Percentiles rank a stretch among this genome's conserved stretches.
Evolutionary conservation across 192 early-diverging fungal genomes (phyloP).

Genomic region (Dispira parvispora): DNA sequence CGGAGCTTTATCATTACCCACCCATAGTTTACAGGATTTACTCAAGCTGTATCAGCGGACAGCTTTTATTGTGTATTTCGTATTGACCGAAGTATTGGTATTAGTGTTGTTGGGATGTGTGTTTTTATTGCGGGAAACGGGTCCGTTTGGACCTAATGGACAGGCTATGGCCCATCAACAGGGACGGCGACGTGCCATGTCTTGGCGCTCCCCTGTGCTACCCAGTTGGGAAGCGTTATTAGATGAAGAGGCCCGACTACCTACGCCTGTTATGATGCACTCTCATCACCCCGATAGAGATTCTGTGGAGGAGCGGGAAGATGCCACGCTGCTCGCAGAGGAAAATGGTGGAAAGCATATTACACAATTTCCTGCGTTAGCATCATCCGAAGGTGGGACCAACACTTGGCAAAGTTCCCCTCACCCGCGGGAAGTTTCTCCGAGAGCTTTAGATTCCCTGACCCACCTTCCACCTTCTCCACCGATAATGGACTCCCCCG

Average conservation of each 20-base stretch:
- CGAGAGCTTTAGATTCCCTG: too few species aligned
- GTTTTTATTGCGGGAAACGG: constrained; percentile 15
- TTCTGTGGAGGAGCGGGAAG: too few species aligned
- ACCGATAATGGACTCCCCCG: too few species aligned
- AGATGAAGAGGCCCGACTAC: constrained; percentile 1
- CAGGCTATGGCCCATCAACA: not conserved
- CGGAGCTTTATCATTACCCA: constrained; percentile 58
- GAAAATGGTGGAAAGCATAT: too few species aligned
- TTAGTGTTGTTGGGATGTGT: constrained; percentile 26
- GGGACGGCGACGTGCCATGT: not conserved
- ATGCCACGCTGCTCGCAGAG: too few species aligned
- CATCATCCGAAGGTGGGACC: too few species aligned
- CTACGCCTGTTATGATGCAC: not conserved
- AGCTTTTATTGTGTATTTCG: constrained; percentile 49
- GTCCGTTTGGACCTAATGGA: not conserved
- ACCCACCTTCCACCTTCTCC: too few species aligned
- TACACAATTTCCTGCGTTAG: too few species aligned
- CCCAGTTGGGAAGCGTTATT: constrained; percentile 5
- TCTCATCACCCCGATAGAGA: too few species aligned
- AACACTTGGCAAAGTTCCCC: too few species aligned
- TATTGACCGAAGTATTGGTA: constrained; percentile 31
- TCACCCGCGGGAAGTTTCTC: too few species aligned
- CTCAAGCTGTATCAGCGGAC: constrained; percentile 46
- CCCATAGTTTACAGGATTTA: constrained; percentile 44
- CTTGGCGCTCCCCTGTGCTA: not conserved